Conservation (phyloP, 805 yeast species). For the Yarrowia alimentaria region DNA sequence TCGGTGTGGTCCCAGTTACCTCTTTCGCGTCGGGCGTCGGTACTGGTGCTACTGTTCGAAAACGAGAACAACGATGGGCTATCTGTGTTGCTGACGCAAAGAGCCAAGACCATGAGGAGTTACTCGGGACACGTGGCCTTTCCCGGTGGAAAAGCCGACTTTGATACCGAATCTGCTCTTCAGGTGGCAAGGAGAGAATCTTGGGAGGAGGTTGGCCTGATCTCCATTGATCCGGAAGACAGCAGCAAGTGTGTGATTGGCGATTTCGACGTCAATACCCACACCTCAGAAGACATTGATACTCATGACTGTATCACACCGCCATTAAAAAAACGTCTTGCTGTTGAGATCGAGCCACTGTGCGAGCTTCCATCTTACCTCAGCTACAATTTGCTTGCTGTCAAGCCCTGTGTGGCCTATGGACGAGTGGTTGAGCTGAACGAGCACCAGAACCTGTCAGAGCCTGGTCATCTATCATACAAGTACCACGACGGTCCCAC, state of each 20-base stretch:
- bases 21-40: constrained; percentile 68
- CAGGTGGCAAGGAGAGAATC: constrained; percentile 79
- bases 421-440: constrained; percentile 15
- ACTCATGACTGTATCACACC: constrained; percentile 22
- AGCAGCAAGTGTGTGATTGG: not conserved
- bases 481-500: constrained; percentile 23
- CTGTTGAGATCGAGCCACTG: constrained; percentile 51
- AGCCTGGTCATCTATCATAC: constrained; percentile 6
- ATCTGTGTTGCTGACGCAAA: constrained; percentile 71
- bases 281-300: constrained; percentile 4
- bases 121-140: constrained; percentile 90
- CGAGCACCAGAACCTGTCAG: not conserved
- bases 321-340: constrained; percentile 6
- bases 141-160: constrained; percentile 93
- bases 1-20: constrained; percentile 59
- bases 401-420: constrained; percentile 61
- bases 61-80: constrained; percentile 63
- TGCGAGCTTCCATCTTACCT: constrained; percentile 72
- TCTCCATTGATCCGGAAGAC: constrained; percentile 13
- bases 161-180: constrained; percentile 59
- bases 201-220: constrained; percentile 79
- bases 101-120: constrained; percentile 64
- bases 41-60: constrained; percentile 64
- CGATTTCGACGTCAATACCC: constrained; percentile 9
- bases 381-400: constrained; percentile 78